Conservation (phyloP, 495 filamentous ascomycete genomes). For the Neurospora discreta region DNA sequence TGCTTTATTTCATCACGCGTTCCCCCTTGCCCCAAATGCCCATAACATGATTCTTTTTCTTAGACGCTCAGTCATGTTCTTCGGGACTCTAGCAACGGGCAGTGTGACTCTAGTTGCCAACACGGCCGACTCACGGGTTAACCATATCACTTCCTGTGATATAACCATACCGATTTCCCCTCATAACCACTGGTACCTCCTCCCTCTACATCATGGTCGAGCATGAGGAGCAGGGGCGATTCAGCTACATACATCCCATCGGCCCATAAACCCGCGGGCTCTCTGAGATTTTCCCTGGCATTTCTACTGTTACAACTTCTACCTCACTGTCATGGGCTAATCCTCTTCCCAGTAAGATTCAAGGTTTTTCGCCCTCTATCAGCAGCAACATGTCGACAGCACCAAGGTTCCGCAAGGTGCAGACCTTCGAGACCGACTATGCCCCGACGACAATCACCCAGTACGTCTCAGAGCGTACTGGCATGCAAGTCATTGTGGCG, state of each 20-base stretch:
- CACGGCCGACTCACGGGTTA: neutral
- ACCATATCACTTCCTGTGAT: neutral
- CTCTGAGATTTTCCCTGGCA: neutral
- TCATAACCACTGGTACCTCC: neutral
- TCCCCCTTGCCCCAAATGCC: neutral
- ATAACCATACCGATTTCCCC: neutral
- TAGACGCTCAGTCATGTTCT: neutral
- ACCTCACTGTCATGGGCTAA: conserved; percentile 10
- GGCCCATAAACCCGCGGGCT: neutral
- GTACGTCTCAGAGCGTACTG: conserved; percentile 68
- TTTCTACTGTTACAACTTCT: neutral
- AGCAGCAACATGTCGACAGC: conserved; percentile 23
- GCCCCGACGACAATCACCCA: conserved; percentile 75
- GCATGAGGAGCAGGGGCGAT: neutral
- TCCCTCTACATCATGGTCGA: neutral
- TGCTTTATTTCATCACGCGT: neutral
- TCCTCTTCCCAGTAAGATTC: conserved; percentile 9
- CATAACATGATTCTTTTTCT: neutral
- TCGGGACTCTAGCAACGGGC: neutral
- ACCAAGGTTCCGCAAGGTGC: conserved; percentile 66
- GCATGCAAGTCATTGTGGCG: conserved; percentile 86
- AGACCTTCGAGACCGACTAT: conserved; percentile 81
- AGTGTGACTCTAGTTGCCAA: neutral
- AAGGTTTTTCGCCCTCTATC: conserved; percentile 8
- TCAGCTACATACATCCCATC: neutral